Percentiles rank a stretch among this genome's conserved stretches.
These are phyloP conservation scores for Helicocarpus griseus DNA, from an alignment of 2,329 filamentous ascomycete species.

Conservation along the genomic window DNA sequence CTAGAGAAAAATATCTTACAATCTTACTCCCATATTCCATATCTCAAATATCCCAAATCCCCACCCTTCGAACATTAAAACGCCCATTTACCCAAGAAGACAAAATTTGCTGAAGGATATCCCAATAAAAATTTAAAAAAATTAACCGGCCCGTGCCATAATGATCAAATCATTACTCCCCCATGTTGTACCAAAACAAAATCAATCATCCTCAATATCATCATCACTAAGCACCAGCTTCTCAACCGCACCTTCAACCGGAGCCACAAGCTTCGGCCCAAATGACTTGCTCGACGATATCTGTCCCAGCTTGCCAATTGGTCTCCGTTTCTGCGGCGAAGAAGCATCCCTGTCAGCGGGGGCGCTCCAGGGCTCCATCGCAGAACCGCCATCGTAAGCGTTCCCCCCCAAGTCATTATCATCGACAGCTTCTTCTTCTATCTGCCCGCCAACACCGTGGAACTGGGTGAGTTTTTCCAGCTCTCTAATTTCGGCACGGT, in stretches of 20 bases:
- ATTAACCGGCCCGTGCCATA: neutral
- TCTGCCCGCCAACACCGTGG: conserved; percentile 44
- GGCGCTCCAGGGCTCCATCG: conserved; percentile 10
- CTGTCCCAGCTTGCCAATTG: conserved; percentile 11
- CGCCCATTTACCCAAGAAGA: neutral
- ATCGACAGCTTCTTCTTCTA: conserved; percentile 34
- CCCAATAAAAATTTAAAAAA: neutral
- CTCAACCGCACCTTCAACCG: conserved; percentile 44
- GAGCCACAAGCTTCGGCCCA: conserved; percentile 17
- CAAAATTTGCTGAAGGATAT: neutral
- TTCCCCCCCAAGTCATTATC: conserved; percentile 25
- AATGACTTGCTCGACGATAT: conserved; percentile 15
- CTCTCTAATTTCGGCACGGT: conserved; percentile 38
- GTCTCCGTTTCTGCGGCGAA: conserved; percentile 6
- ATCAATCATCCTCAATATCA: conserved; percentile 63
- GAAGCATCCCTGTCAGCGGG: conserved; percentile 6
- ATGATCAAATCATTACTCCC: neutral
- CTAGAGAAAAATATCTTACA: neutral
- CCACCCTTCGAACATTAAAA: neutral
- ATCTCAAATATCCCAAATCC: neutral
- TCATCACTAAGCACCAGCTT: conserved; percentile 70
- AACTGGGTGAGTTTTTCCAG: conserved; percentile 62
- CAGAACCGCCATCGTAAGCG: neutral
- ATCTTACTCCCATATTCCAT: neutral
- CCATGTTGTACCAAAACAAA: too few relatives aligned